Evolutionary conservation across 306 rosid species (phyloP), one percentile per base, ranked within the genome.

Genomic region (Trifolium subterraneum): DNA sequence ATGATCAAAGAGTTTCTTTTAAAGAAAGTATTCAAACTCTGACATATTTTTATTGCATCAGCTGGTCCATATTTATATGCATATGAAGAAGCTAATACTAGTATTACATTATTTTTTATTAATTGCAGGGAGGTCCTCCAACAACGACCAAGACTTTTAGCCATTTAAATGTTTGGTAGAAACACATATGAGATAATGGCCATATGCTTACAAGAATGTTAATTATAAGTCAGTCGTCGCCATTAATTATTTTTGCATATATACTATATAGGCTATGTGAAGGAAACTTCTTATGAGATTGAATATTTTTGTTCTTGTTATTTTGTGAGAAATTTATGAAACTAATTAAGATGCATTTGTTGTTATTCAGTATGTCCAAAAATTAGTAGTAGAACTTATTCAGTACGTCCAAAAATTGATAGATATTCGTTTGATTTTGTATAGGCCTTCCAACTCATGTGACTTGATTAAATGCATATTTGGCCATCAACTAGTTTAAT

Each of bases 11-110:
- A 20, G 48, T 20, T 68, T 10, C 61, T 74, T 19, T 65, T 48
- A 2, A 55, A n/a, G 38, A 73, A 54, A 54, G 61, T 11, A 55
- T 23, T 2, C 61, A 55, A 55, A 22, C 15, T 55, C 0, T 55
- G 61, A 55, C 35, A 62, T 62, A n/a, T n/a, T 38, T 19, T 59
- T 27, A 45, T 29, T 16, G 15, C 10, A 15, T 22, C 6, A 22
- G 6, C 9, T 36, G 22, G 0, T 12, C 70, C 63, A 31, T 73
- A 72, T 79, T 79, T 79, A 79, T n/a, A n/a, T n/a, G n/a, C n/a
- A n/a, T n/a, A n/a, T n/a, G n/a, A n/a, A n/a, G n/a, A n/a, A n/a
- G n/a, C n/a, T n/a, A n/a, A n/a, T 76, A 76, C 7, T 23, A 56
- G 12, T 52, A 20, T 6, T 13, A n/a, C n/a, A 11, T 4, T 52